Evolutionary conservation across 805 yeast genomes (phyloP), one percentile per base, ranked within the genome.

Genomic region (Candida sonorensis): DNA sequence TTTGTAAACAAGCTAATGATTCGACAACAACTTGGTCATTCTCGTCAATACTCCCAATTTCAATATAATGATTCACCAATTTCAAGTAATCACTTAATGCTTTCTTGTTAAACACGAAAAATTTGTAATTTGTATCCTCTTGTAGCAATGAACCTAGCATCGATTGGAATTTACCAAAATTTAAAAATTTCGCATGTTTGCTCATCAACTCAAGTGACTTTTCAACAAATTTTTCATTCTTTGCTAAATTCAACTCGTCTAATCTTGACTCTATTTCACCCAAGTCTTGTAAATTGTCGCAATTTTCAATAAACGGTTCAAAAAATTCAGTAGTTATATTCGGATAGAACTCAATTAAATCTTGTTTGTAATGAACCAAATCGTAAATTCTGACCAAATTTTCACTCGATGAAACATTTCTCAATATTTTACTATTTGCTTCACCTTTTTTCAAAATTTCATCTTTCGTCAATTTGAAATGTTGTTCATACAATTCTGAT

Each of bases 371-470:
- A 10, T 35, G 36, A 10, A 48, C 38, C 8, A 51, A 36, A 27
- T 51, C 56, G 32, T 34, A 49, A 26, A 51, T 10, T n/a, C 45
- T 47, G 27, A 40, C 29, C n/a, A 51, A 50, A 23, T 41, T 30
- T 20, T 44, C 43, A 36, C n/a, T n/a, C n/a, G n/a, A n/a, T n/a
- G n/a, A n/a, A n/a, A n/a, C n/a, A n/a, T n/a, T n/a, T n/a, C n/a
- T n/a, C n/a, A 40, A 44, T 8, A 48, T 46, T 9, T 45, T 31
- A 17, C 27, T 23, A 7, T 29, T 27, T 12, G 21, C 21, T 10
- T 30, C 29, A 7, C 38, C 38, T 11, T 40, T 30, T 8, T 37
- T 43, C 8, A 47, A 30, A 4, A 26, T 23, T 11, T 40, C 31
- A 24, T 15, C 17, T 3, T 26, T 12, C 7, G 24, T 17, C 16